Conservation (phyloP, 768 basidiomycete species). For the Pholiota conissans region DNA sequence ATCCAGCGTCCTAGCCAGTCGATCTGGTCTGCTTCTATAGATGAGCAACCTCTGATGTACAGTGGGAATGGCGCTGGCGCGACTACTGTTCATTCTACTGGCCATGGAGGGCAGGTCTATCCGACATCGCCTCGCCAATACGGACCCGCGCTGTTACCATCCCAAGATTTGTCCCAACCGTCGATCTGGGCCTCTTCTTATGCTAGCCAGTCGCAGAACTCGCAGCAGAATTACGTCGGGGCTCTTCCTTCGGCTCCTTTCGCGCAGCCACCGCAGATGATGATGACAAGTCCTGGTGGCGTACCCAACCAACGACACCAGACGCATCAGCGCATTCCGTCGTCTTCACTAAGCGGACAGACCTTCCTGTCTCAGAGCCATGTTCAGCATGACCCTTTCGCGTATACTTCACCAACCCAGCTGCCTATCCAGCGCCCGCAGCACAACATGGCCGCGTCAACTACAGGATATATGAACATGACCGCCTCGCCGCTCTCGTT, state of each 20-base stretch:
- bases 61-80: conserved; percentile 20
- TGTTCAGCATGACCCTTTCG: conserved; percentile 26
- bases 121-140: conserved; percentile 29
- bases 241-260: conserved; percentile 21
- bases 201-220: conserved; percentile 26
- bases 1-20: conserved; percentile 41
- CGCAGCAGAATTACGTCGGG: conserved; percentile 28
- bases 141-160: conserved; percentile 10
- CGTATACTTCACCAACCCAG: conserved; percentile 22
- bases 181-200: conserved; percentile 38
- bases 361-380: conserved; percentile 22
- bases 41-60: conserved; percentile 42
- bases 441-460: conserved; percentile 14
- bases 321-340: conserved; percentile 29
- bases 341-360: conserved; percentile 23
- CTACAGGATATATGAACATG: conserved; percentile 15
- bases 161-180: conserved; percentile 32
- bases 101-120: conserved; percentile 21
- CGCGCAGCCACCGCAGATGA: conserved; percentile 18
- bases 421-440: conserved; percentile 25
- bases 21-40: conserved; percentile 67
- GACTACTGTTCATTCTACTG: conserved; percentile 14
- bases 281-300: conserved; percentile 1
- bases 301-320: conserved; percentile 5
- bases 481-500: conserved; percentile 7